Evolutionary conservation across 139 green algal genomes (phyloP).

Genomic region (Tetradesmus obliquus): DNA sequence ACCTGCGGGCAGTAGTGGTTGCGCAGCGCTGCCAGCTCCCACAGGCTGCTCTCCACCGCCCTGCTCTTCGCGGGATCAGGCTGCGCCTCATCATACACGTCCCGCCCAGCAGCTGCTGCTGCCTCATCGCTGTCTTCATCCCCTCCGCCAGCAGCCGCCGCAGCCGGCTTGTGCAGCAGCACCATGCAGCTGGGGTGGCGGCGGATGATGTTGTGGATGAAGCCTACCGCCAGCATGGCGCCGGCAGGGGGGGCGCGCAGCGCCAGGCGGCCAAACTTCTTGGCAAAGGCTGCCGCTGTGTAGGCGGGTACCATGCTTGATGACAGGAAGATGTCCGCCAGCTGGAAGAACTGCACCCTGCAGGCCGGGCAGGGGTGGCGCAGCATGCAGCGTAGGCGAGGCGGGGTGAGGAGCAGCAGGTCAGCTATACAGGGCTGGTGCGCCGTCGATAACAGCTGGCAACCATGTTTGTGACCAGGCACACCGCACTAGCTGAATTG

Average conservation of each 20-base stretch:
- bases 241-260: slow-evolving; percentile 74
- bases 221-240: slow-evolving; percentile 78
- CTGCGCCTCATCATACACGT: slow-evolving; percentile 68
- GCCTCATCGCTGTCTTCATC: background rate
- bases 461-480: background rate
- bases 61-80: slow-evolving; percentile 78
- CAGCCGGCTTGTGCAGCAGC: slow-evolving; percentile 83
- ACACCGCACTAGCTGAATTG: background rate
- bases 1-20: slow-evolving; percentile 90
- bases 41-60: slow-evolving; percentile 93
- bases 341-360: slow-evolving; percentile 87
- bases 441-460: background rate
- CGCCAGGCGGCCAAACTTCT: slow-evolving; percentile 89
- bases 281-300: slow-evolving; percentile 95
- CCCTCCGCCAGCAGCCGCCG: background rate
- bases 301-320: slow-evolving; percentile 95
- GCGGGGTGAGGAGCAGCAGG: background rate
- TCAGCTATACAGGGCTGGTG: background rate
- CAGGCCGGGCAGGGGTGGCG: slow-evolving; percentile 18
- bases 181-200: slow-evolving; percentile 89
- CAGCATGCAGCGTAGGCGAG: too few species aligned
- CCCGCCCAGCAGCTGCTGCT: slow-evolving; percentile 8
- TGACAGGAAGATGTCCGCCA: slow-evolving; percentile 93
- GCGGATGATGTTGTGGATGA: slow-evolving; percentile 97
- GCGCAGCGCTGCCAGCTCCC: slow-evolving; percentile 91